Evolutionary conservation across 306 rosid genomes (phyloP), one percentile per base, ranked within the genome.

Genomic region (Prunus mira): DNA sequence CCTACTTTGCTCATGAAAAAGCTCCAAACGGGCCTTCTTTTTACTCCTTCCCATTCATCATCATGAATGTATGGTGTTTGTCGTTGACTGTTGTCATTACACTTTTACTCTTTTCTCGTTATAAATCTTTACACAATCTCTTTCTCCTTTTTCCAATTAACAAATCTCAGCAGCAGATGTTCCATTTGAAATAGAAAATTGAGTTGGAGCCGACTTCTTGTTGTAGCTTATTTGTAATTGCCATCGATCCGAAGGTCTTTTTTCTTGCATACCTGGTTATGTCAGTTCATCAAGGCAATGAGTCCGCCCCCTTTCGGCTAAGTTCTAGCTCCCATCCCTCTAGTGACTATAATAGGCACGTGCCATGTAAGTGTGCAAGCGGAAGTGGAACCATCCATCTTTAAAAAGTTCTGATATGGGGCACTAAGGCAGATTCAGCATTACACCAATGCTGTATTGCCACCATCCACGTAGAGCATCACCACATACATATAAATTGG

Each of bases 1-100:
- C 3, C 34, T 54, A 12, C 19, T 76, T 25, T 54, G 81, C 76
- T 67, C 76, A 58, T 51, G 71, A 50, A 72, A 72, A 76, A 72
- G 63, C 77, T 69, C 14, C 15, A 50, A 75, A 65, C 12, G 28
- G 22, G 32, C n/a, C 28, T 2, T 49, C 27, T 38, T 32, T 54
- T 32, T 7, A 3, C 63, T 22, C n/a, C 12, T 8, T 22, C n/a
- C 12, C 4, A 14, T n/a, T 46, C 24, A 3, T 58, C 67, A 28
- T 63, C 27, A n/a, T 24, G 13, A 57, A 28, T 43, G 25, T 24
- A 19, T 49, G 18, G 47, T 52, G 74, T 38, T 54, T 68, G 43
- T 71, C 52, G 69, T 64, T 56, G 74, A 47, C 74, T 49, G 49
- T 14, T 69, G 72, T 54, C 71, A 55, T 65, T 34, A 3, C 20